These are phyloP conservation scores for Agroathelia rolfsii DNA, from an alignment of 1,284 basidiomycete species.

Conservation along the genomic window DNA sequence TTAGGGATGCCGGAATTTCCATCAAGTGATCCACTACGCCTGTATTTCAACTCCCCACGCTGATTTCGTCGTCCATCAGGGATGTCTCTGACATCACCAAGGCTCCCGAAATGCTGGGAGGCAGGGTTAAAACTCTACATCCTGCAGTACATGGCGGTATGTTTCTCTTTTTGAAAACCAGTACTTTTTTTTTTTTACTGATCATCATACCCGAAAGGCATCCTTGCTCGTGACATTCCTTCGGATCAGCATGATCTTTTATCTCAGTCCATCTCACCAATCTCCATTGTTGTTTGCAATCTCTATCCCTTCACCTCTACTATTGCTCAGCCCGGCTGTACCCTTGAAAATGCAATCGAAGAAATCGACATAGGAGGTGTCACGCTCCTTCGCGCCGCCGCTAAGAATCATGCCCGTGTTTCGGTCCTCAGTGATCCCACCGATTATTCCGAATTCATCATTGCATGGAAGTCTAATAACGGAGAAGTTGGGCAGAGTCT, in stretches of 20 bases:
- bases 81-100: slow-evolving; percentile 98
- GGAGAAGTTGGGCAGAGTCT: slow-evolving; percentile 67
- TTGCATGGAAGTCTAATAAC: slow-evolving; percentile 58
- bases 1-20: slow-evolving; percentile 86
- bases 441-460: slow-evolving; percentile 85
- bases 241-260: slow-evolving; percentile 81
- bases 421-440: slow-evolving; percentile 87
- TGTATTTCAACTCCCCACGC: too few species aligned
- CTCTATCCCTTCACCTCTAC: slow-evolving; percentile 96
- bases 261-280: slow-evolving; percentile 77
- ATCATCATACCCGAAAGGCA: slow-evolving; percentile 40
- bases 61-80: slow-evolving; percentile 36
- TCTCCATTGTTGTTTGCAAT: slow-evolving; percentile 96
- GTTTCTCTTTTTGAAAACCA: too few species aligned
- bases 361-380: slow-evolving; percentile 99
- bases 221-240: slow-evolving; percentile 80
- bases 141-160: slow-evolving; percentile 95
- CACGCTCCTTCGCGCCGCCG: slow-evolving; percentile 93
- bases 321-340: slow-evolving; percentile 82
- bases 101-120: slow-evolving; percentile 99
- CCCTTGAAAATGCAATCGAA: slow-evolving; percentile 88
- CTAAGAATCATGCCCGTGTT: slow-evolving; percentile 96
- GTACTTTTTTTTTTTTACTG: too few species aligned
- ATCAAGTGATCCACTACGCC: slow-evolving; percentile 72
- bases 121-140: slow-evolving; percentile 98